Conservation (phyloP, 805 yeast genomes). For the Teunomyces cretensis region DNA sequence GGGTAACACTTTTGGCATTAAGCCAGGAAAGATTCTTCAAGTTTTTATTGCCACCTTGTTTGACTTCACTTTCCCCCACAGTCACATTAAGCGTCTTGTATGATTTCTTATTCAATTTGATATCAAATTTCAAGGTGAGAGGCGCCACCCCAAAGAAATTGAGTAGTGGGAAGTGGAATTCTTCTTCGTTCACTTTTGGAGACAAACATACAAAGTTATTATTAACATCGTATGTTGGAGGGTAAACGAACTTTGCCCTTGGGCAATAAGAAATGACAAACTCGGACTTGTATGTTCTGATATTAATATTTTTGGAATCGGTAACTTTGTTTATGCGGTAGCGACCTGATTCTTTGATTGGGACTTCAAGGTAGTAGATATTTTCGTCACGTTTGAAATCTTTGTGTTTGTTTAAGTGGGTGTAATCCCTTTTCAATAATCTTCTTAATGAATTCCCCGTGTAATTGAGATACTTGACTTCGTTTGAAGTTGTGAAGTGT, state of each 20-base stretch:
- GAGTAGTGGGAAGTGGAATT: constrained; percentile 44
- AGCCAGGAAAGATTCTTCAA: constrained; percentile 39
- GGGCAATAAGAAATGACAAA: constrained; percentile 79
- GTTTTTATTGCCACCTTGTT: neutral
- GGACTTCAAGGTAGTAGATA: constrained; percentile 62
- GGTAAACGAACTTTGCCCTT: constrained; percentile 51
- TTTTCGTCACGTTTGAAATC: constrained; percentile 31
- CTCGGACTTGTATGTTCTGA: constrained; percentile 60
- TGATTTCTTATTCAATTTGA: constrained; percentile 25
- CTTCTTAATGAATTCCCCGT: constrained; percentile 56
- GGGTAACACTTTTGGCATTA: constrained; percentile 19
- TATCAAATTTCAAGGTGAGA: constrained; percentile 23
- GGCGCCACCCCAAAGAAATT: constrained; percentile 79
- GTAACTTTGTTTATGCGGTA: constrained; percentile 67
- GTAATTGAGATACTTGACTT: constrained; percentile 49
- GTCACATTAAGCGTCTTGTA: constrained; percentile 23
- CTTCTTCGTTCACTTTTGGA: constrained; percentile 42
- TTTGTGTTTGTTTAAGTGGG: constrained; percentile 26
- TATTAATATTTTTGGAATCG: constrained; percentile 61
- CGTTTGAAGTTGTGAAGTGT: constrained; percentile 54
- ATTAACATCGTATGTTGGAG: constrained; percentile 21
- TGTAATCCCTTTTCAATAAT: constrained; percentile 27
- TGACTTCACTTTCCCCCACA: constrained; percentile 13
- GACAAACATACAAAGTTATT: constrained; percentile 55
- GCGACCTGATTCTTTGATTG: constrained; percentile 69